Percentiles rank a stretch among this genome's conserved stretches.
Conservation (phyloP, 495 filamentous ascomycete species). For the Cercophora newfieldiana region DNA sequence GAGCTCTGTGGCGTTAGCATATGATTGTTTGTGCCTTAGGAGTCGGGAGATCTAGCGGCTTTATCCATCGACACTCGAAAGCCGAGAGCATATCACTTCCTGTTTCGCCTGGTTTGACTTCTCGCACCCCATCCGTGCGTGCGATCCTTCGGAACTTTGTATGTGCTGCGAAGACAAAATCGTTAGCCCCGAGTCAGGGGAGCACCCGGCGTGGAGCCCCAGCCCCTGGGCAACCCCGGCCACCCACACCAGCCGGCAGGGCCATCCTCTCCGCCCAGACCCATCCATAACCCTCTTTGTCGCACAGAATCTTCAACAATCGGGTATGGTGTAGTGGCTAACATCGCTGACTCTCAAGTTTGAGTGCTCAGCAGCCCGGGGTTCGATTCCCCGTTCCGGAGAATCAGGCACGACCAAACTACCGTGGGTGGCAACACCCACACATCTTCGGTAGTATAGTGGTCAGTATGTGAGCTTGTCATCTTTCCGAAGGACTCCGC, state of each 20-base stretch:
- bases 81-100: too few species aligned
- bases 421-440: background rate
- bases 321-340: conserved; percentile 20
- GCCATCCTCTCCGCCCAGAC: background rate
- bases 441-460: background rate
- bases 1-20: background rate
- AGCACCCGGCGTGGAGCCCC: background rate
- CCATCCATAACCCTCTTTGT: background rate
- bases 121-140: background rate
- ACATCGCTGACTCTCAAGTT: conserved; percentile 19
- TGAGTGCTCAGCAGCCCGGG: conserved; percentile 15
- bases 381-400: conserved; percentile 20
- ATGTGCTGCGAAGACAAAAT: background rate
- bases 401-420: background rate
- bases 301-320: background rate
- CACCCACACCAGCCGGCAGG: background rate
- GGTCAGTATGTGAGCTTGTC: background rate
- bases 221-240: background rate
- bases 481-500: background rate
- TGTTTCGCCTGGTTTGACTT: too few species aligned
- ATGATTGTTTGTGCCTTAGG: background rate
- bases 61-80: too few species aligned
- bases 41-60: too few species aligned
- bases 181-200: background rate
- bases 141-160: background rate